Percentiles rank a stretch among this genome's conserved stretches.
These are phyloP conservation scores for Panicum hallii DNA, from an alignment of 202 grass and related monocot species.

Conservation along the genomic window DNA sequence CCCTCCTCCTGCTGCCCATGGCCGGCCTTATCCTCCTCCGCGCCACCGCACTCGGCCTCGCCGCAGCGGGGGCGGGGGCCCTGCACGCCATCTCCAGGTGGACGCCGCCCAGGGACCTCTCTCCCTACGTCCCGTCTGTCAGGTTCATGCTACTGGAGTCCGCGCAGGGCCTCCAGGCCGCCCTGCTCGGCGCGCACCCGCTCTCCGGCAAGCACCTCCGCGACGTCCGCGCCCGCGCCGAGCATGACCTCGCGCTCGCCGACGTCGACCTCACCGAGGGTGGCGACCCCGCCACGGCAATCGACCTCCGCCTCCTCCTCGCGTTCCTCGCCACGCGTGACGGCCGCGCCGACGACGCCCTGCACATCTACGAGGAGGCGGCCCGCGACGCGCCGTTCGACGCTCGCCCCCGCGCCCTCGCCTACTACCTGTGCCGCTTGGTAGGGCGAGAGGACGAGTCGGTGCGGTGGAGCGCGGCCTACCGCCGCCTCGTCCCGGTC, in stretches of 20 bases:
- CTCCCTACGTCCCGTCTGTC: background rate
- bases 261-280: background rate
- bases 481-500: slow-evolving; percentile 27
- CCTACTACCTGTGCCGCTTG: background rate
- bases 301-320: slow-evolving; percentile 46
- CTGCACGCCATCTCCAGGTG: slow-evolving; percentile 13
- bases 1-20: slow-evolving; percentile 2
- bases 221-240: slow-evolving; percentile 7
- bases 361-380: slow-evolving; percentile 38
- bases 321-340: slow-evolving; percentile 39
- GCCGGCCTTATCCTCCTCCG: slow-evolving; percentile 29
- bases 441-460: background rate
- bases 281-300: background rate
- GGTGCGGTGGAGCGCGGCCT: background rate
- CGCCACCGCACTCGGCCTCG: slow-evolving; percentile 28
- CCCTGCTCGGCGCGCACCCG: slow-evolving; percentile 2
- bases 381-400: slow-evolving; percentile 45
- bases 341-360: slow-evolving; percentile 13
- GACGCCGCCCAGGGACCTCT: background rate
- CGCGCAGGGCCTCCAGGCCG: slow-evolving; percentile 23
- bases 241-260: background rate
- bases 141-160: slow-evolving; percentile 4
- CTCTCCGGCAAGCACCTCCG: slow-evolving; percentile 30
- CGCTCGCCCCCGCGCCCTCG: slow-evolving; percentile 10
- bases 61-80: background rate